Evolutionary conservation across 2,329 filamentous ascomycete genomes (phyloP).

Genomic region (Alternaria conjuncta): DNA sequence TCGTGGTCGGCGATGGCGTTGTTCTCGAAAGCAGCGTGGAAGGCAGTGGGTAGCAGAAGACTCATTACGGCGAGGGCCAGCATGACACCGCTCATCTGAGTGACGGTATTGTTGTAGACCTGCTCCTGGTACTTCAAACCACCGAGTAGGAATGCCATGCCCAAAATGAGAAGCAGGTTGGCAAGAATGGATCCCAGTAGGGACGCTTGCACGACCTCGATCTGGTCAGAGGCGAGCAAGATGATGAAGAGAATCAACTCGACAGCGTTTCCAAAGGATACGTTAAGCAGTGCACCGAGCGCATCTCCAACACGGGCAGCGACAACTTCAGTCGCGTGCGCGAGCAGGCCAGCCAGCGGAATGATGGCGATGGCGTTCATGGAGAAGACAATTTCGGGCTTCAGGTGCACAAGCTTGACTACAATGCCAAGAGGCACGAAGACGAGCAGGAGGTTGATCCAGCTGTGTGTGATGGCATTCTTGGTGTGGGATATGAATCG

Average conservation of each 20-base stretch:
- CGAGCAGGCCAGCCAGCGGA: slow-evolving; percentile 57
- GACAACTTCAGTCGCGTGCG: slow-evolving; percentile 58
- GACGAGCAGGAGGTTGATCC: slow-evolving; percentile 77
- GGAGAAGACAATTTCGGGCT: slow-evolving; percentile 55
- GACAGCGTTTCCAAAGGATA: slow-evolving; percentile 61
- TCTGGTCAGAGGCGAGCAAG: slow-evolving; percentile 67
- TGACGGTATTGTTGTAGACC: slow-evolving; percentile 94
- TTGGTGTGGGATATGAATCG: slow-evolving; percentile 62
- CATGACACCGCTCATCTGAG: slow-evolving; percentile 93
- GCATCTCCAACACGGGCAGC: slow-evolving; percentile 57
- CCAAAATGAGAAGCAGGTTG: slow-evolving; percentile 85
- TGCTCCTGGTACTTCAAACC: slow-evolving; percentile 88
- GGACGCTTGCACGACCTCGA: slow-evolving; percentile 90
- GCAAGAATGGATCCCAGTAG: slow-evolving; percentile 87
- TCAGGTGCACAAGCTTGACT: slow-evolving; percentile 56
- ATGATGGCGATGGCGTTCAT: slow-evolving; percentile 61
- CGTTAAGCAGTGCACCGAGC: slow-evolving; percentile 58
- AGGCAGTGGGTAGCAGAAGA: slow-evolving; percentile 86
- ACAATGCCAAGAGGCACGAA: slow-evolving; percentile 81
- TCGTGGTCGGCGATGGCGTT: slow-evolving; percentile 67
- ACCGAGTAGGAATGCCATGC: slow-evolving; percentile 89
- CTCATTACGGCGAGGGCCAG: slow-evolving; percentile 90
- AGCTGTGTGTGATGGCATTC: slow-evolving; percentile 72
- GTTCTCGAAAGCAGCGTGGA: slow-evolving; percentile 83
- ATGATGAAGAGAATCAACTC: slow-evolving; percentile 60